Evolutionary conservation across 139 green algal genomes (phyloP).

Genomic region (Chlorella sp.): DNA sequence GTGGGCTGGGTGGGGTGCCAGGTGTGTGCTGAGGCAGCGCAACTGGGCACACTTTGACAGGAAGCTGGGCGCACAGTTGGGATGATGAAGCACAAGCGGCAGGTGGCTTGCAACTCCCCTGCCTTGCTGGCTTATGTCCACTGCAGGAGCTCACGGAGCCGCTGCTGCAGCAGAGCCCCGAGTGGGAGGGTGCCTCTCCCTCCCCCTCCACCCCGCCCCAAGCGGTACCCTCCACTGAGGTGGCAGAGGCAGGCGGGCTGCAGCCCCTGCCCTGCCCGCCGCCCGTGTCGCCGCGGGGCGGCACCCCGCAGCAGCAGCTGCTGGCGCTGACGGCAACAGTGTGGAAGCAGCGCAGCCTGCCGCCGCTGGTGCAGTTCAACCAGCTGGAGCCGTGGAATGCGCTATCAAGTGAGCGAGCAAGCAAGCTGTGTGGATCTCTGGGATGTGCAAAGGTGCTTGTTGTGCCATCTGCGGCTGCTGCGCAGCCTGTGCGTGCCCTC

Average conservation of each 20-base stretch:
- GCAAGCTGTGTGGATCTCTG: no score
- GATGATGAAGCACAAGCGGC: no score
- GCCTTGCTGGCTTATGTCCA: background rate
- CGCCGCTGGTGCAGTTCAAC: constrained; percentile 19
- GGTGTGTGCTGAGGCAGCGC: no score
- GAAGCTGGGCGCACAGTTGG: no score
- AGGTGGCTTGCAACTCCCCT: no score
- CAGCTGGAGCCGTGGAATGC: constrained; percentile 12
- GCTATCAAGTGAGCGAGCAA: constrained; percentile 11
- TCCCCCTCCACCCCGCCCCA: background rate
- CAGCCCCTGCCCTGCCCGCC: no score
- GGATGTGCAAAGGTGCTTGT: no score
- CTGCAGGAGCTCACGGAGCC: constrained; percentile 26
- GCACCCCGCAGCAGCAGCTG: background rate
- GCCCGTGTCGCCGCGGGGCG: background rate
- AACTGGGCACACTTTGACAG: no score
- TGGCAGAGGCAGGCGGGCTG: background rate
- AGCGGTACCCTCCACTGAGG: background rate
- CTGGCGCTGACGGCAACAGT: background rate
- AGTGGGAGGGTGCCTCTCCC: background rate
- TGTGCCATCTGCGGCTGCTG: no score
- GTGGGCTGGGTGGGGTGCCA: no score
- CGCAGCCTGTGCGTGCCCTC: no score
- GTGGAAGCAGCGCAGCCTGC: constrained; percentile 29
- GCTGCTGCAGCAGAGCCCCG: constrained; percentile 1